phyloP scores from a whole-genome alignment of 169 alveolate genomes.

The Cryptosporidium sp. region DNA sequence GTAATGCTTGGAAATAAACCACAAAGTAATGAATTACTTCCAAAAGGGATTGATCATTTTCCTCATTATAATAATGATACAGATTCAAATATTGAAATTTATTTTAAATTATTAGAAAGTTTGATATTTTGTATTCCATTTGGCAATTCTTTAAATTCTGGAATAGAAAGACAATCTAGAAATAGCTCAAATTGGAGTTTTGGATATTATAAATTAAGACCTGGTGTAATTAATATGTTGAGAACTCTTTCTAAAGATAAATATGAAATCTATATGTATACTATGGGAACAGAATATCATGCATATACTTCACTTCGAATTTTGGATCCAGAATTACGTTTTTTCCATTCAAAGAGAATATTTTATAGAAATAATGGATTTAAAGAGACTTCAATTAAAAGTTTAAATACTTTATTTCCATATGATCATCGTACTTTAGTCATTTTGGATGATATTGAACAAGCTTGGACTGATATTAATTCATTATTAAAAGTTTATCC shows the following conservation, averaged over 20 bases:
- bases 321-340: conserved; percentile 82
- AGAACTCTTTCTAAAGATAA: conserved; percentile 75
- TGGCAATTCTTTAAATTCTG: neutral
- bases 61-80: conserved; percentile 33
- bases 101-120: conserved; percentile 34
- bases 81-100: neutral
- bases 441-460: conserved; percentile 63
- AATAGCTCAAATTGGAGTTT: conserved; percentile 8
- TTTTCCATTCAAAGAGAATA: conserved; percentile 58
- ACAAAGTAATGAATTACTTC: conserved; percentile 12
- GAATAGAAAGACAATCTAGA: neutral
- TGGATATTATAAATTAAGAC: conserved; percentile 84
- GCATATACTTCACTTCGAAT: conserved; percentile 84
- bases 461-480: conserved; percentile 67
- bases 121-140: conserved; percentile 66
- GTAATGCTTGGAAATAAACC: conserved; percentile 12
- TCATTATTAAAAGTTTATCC: conserved; percentile 65
- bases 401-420: conserved; percentile 57
- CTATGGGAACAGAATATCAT: conserved; percentile 88
- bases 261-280: conserved; percentile 84
- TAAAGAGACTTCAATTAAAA: conserved; percentile 15
- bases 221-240: conserved; percentile 86
- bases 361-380: conserved; percentile 71
- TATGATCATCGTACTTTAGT: conserved; percentile 69
- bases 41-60: neutral